phyloP scores from a whole-genome alignment of 768 basidiomycete species.

The Podaxis rugospora region DNA sequence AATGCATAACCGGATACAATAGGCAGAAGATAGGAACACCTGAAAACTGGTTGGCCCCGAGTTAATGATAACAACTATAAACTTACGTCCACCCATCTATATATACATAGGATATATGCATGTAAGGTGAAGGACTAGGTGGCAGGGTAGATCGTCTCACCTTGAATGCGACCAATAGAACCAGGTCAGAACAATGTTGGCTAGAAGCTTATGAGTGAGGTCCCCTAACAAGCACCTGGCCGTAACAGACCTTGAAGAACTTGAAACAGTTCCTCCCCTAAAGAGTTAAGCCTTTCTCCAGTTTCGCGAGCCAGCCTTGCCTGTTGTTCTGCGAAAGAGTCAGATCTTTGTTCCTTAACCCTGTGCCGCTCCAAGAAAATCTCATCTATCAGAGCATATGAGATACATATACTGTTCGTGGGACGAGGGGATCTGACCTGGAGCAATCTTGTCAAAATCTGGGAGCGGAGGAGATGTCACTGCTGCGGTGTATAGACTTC shows the following conservation, averaged over 20 bases:
- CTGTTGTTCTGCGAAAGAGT: conserved; percentile 65
- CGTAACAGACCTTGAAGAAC: conserved; percentile 51
- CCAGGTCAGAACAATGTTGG: conserved; percentile 61
- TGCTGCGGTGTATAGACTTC: conserved; percentile 70
- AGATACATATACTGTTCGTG: background rate
- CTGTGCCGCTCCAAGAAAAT: conserved; percentile 47
- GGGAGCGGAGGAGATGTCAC: conserved; percentile 53
- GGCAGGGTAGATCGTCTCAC: conserved; percentile 27
- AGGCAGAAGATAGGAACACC: conserved; percentile 58
- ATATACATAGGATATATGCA: background rate
- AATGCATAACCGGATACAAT: conserved; percentile 52
- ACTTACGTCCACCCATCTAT: conserved; percentile 70
- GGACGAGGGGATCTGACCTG: conserved; percentile 27
- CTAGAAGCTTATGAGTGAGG: conserved; percentile 26
- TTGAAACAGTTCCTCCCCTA: conserved; percentile 54
- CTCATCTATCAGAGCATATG: conserved; percentile 34
- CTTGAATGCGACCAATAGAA: conserved; percentile 74
- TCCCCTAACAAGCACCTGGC: background rate
- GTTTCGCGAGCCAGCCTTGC: conserved; percentile 50
- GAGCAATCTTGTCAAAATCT: conserved; percentile 42
- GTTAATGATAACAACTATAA: background rate
- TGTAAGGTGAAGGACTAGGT: conserved; percentile 11
- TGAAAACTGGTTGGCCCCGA: conserved; percentile 19
- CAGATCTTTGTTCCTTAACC: conserved; percentile 39
- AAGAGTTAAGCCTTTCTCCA: conserved; percentile 39